These are phyloP conservation scores for Microsporum ferrugineum DNA, from an alignment of 2,329 filamentous ascomycete species.

Conservation along the genomic window DNA sequence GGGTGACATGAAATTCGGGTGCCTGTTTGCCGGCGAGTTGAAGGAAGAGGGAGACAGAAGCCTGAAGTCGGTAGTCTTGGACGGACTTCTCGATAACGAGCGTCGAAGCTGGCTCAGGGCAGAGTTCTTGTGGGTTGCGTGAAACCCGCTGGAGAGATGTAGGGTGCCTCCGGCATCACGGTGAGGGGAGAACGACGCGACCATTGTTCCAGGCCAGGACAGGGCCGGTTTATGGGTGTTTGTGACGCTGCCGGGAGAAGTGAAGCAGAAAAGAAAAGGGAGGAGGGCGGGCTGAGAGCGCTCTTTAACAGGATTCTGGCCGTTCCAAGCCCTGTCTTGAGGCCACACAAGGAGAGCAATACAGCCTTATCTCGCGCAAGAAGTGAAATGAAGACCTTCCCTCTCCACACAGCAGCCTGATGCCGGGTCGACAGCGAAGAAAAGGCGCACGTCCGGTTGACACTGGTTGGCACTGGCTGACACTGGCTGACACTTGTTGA, in stretches of 20 bases:
- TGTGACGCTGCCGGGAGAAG: neutral
- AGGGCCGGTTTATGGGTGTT: neutral
- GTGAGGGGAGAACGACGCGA: conserved; percentile 40
- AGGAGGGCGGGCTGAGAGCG: no score
- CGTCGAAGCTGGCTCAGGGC: conserved; percentile 73
- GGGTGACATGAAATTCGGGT: conserved; percentile 38
- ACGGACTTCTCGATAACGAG: conserved; percentile 86
- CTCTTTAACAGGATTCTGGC: neutral
- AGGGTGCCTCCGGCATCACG: conserved; percentile 58
- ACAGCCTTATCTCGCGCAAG: neutral
- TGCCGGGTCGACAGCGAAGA: neutral
- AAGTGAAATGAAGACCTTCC: neutral
- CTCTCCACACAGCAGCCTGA: neutral
- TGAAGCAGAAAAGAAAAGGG: neutral
- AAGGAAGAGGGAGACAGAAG: conserved; percentile 44
- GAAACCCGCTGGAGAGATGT: conserved; percentile 69
- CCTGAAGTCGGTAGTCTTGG: conserved; percentile 61
- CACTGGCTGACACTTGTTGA: no score
- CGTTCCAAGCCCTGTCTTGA: neutral
- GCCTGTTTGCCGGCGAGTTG: conserved; percentile 41
- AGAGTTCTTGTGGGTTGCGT: conserved; percentile 70
- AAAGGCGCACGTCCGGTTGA: neutral
- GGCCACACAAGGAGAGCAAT: neutral
- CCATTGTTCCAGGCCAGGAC: conserved; percentile 23
- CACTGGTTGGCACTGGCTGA: neutral